phyloP scores from a whole-genome alignment of 495 filamentous ascomycete species.

The Patellaria atrata region DNA sequence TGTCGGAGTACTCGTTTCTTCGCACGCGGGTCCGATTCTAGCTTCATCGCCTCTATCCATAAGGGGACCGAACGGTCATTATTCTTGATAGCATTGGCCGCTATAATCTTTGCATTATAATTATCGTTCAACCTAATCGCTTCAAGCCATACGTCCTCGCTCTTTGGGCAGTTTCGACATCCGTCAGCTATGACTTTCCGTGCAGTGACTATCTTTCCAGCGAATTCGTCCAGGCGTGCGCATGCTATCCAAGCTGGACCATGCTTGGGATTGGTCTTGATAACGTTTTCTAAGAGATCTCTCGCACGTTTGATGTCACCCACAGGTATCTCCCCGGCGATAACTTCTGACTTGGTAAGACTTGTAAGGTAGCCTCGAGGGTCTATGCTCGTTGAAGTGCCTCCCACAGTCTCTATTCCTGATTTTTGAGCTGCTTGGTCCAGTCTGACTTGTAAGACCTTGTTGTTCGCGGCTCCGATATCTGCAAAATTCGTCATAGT shows the following conservation, averaged over 20 bases:
- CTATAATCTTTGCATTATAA: slow-evolving; percentile 88
- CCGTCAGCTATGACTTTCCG: slow-evolving; percentile 73
- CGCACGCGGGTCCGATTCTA: slow-evolving; percentile 63
- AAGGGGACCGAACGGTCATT: slow-evolving; percentile 79
- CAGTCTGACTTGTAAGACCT: slow-evolving; percentile 77
- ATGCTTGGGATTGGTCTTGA: slow-evolving; percentile 88
- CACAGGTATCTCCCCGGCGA: slow-evolving; percentile 65
- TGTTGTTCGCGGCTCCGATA: slow-evolving; percentile 88
- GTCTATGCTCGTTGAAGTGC: slow-evolving; percentile 84
- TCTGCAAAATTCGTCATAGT: slow-evolving; percentile 97
- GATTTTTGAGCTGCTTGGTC: slow-evolving; percentile 72
- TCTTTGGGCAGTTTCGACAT: slow-evolving; percentile 81
- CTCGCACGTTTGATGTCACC: slow-evolving; percentile 94
- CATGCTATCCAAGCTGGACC: slow-evolving; percentile 95
- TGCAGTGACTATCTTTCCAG: slow-evolving; percentile 77
- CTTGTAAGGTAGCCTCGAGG: slow-evolving; percentile 92
- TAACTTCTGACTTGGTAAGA: slow-evolving; percentile 61
- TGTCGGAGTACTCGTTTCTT: slow-evolving; percentile 85
- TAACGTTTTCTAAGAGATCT: slow-evolving; percentile 83
- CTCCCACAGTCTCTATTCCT: slow-evolving; percentile 52
- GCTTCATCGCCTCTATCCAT: slow-evolving; percentile 89
- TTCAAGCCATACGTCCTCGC: slow-evolving; percentile 89
- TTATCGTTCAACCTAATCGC: slow-evolving; percentile 84
- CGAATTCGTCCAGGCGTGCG: slow-evolving; percentile 80
- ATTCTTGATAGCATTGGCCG: slow-evolving; percentile 80